A percentile compares a stretch with the other conserved stretches of the same genome.
phyloP scores from a whole-genome alignment of 495 filamentous ascomycete genomes.

The Aspergillus panamensis region DNA sequence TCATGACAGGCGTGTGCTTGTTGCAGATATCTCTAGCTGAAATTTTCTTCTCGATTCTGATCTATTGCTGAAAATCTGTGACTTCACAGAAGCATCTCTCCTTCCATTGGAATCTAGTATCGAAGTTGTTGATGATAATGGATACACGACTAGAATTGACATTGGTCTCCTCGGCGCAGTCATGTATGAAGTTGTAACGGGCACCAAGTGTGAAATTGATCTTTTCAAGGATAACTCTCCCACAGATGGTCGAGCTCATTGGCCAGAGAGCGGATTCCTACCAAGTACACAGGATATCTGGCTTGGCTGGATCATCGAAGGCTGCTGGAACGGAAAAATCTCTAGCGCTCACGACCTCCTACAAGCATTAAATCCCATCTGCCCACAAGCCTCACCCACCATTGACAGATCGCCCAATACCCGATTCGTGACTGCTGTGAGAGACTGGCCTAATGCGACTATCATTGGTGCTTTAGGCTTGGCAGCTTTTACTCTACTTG shows the following conservation, averaged over 20 bases:
- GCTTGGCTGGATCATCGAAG: slow-evolving; percentile 31
- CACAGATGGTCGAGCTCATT: slow-evolving; percentile 21
- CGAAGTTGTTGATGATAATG: slow-evolving; percentile 27
- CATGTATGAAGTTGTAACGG: slow-evolving; percentile 31
- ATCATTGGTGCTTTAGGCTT: slow-evolving; percentile 1
- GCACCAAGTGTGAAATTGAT: slow-evolving; percentile 26
- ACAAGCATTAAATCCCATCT: slow-evolving; percentile 21
- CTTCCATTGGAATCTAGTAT: slow-evolving; percentile 27
- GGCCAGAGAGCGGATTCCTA: slow-evolving; percentile 22
- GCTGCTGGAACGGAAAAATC: slow-evolving; percentile 29
- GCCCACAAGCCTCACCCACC: not conserved
- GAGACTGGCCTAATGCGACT: not conserved
- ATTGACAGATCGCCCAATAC: not conserved
- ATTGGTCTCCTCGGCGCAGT: slow-evolving; percentile 30
- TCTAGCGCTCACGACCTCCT: slow-evolving; percentile 22
- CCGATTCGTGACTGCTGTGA: not conserved
- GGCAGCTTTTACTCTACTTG: not conserved
- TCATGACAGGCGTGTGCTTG: slow-evolving; percentile 28
- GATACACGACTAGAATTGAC: slow-evolving; percentile 24
- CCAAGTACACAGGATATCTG: slow-evolving; percentile 26
- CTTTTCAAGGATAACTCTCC: slow-evolving; percentile 27
- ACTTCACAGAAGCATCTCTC: slow-evolving; percentile 29
- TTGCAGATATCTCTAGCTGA: slow-evolving; percentile 29
- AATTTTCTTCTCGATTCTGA: slow-evolving; percentile 33
- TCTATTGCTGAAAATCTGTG: slow-evolving; percentile 30